Base-by-base conservation (phyloP, 805 yeast genomes). In the Candida coleopterorum region DNA sequence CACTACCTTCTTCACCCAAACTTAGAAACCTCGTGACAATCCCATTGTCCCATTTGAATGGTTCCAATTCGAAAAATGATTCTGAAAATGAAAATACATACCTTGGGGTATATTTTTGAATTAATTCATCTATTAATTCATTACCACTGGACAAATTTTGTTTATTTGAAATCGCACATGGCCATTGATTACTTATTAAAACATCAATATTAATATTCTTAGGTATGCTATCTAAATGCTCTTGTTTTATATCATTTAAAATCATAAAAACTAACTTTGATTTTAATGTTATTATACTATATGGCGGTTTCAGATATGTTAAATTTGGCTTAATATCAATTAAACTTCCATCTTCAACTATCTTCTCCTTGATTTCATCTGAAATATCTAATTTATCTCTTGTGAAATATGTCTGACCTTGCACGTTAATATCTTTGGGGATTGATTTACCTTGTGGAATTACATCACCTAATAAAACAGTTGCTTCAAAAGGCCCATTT, bases 71-170 rank as follows among this genome's bases (percentile, higher is more conserved):
- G 43, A 64, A 60, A 48, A 69, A 77, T 26, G 62, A 60, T 29
- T 68, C 55, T 0, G 85, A 85, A 17, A 67, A 72, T 2, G 77
- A 63, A 49, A 85, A 79, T 56, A 81, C 83, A 50, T 85, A 85
- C 39, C 77, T 62, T 2, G 95, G 95, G 41, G 69, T 66, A 2
- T 64, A 35, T 12, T 48, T 40, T 32, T 57, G 54, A 2, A 76
- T 70, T 2, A 79, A 41, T 4, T 48, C 50, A 52, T 81, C 86
- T 3, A 80, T 54, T 8, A 40, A 29, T 4, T 30, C 38, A 44
- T 70, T 63, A 4, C 23, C 17, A 14, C 16, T 7, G 5, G 15
- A 3, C 0, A 80, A 80, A 20, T 63, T 60, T 24, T 69, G 65
- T 37, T 64, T 70, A 9, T 56, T 50, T 0, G 82, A 70, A 16